phyloP scores from a whole-genome alignment of 2,329 filamentous ascomycete species.

The Paracorniculantispora psalliotae region DNA sequence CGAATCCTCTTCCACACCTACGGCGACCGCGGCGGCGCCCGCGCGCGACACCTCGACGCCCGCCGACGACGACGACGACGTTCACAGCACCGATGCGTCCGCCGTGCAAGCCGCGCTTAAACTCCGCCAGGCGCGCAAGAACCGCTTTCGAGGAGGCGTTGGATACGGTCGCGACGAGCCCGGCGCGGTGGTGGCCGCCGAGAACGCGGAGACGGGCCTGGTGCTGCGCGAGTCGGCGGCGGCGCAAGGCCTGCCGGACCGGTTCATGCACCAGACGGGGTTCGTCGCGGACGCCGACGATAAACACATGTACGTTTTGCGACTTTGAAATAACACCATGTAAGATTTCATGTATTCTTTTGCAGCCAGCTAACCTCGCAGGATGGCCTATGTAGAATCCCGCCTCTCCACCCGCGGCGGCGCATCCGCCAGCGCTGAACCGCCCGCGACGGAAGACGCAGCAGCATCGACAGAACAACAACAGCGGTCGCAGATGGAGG shows the following conservation, averaged over 20 bases:
- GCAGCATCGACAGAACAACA: constrained; percentile 14
- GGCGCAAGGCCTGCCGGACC: constrained; percentile 31
- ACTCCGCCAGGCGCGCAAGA: constrained; percentile 46
- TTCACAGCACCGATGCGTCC: constrained; percentile 21
- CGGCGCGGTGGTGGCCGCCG: constrained; percentile 15
- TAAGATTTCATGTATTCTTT: too few relatives aligned
- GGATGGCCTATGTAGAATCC: constrained; percentile 81
- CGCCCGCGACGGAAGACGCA: background rate
- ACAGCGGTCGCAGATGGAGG: background rate
- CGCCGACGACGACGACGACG: constrained; percentile 19
- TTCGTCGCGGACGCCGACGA: constrained; percentile 60
- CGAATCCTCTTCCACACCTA: background rate
- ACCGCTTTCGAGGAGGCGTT: constrained; percentile 43
- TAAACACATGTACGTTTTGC: constrained; percentile 77
- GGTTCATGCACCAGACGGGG: constrained; percentile 70
- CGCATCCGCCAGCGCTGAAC: constrained; percentile 17
- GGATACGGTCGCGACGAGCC: constrained; percentile 36
- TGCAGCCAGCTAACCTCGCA: constrained; percentile 62
- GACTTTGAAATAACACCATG: too few relatives aligned
- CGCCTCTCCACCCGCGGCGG: constrained; percentile 60
- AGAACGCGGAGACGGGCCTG: constrained; percentile 21
- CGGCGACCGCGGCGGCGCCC: constrained; percentile 6
- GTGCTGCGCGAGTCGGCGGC: constrained; percentile 27
- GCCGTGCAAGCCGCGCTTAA: constrained; percentile 46
- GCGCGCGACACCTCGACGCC: constrained; percentile 9